Conservation (phyloP, 2,329 filamentous ascomycete species). For the Talaromyces funiculosus region DNA sequence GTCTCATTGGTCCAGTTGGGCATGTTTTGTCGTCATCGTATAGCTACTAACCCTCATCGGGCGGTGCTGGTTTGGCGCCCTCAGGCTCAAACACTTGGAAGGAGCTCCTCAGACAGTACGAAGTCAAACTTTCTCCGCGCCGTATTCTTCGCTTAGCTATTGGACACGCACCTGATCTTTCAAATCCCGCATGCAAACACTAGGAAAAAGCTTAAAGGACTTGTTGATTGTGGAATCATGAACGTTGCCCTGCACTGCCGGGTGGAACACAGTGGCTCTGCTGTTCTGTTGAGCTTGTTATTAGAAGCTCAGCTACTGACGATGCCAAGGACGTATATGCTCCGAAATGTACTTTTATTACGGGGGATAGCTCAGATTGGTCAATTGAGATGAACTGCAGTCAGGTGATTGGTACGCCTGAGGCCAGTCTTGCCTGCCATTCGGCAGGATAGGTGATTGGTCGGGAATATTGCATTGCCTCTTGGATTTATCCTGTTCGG, state of each 20-base stretch:
- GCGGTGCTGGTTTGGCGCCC: neutral
- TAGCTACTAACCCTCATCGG: neutral
- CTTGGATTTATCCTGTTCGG: neutral
- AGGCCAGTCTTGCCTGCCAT: neutral
- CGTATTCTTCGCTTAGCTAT: neutral
- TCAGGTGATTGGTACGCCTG: neutral
- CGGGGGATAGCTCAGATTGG: neutral
- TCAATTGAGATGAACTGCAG: neutral
- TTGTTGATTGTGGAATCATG: neutral
- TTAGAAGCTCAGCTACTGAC: neutral
- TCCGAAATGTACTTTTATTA: neutral
- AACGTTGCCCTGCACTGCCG: neutral
- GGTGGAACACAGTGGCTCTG: neutral
- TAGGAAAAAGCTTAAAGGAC: too few species aligned
- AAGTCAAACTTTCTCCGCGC: neutral
- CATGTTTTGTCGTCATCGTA: neutral
- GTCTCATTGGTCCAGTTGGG: neutral
- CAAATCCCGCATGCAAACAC: neutral
- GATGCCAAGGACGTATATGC: neutral
- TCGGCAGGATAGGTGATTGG: neutral
- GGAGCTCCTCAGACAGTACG: neutral
- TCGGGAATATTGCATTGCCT: neutral
- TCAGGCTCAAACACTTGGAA: neutral
- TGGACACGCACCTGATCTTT: neutral
- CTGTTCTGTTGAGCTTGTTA: neutral